A percentile compares a stretch with the other conserved stretches of the same genome.
Conservation (phyloP, 495 filamentous ascomycete genomes). For the Annulohypoxylon maeteangense region DNA sequence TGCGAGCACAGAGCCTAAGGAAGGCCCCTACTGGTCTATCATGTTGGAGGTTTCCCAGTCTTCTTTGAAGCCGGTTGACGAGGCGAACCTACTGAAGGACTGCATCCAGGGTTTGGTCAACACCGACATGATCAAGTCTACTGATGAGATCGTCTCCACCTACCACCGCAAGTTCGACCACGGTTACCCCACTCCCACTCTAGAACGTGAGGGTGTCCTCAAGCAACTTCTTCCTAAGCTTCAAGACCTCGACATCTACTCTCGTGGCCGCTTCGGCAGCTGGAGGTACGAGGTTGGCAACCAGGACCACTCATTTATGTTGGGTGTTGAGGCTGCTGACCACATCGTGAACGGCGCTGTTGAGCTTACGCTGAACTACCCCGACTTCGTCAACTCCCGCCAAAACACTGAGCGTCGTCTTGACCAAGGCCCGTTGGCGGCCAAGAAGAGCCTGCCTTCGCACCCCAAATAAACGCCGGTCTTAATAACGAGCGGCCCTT, state of each 20-base stretch:
- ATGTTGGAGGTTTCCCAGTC: conserved; percentile 99
- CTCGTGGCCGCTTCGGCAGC: conserved; percentile 95
- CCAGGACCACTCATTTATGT: conserved; percentile 99
- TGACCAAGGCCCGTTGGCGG: conserved; percentile 68
- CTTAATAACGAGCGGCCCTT: neutral
- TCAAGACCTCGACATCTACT: conserved; percentile 90
- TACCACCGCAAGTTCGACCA: conserved; percentile 99
- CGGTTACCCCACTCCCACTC: conserved; percentile 94
- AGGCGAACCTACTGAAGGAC: conserved; percentile 82
- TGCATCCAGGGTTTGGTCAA: conserved; percentile 97
- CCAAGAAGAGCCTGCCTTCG: conserved; percentile 44
- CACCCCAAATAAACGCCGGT: conserved; percentile 23
- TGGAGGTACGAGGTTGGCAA: conserved; percentile 97
- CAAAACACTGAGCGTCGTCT: conserved; percentile 90
- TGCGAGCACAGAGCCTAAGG: conserved; percentile 70
- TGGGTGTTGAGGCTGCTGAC: conserved; percentile 96
- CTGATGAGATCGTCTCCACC: conserved; percentile 96
- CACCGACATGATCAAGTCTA: conserved; percentile 90
- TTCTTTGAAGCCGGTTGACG: conserved; percentile 90
- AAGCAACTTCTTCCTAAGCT: conserved; percentile 93
- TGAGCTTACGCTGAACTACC: conserved; percentile 98
- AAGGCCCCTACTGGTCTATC: conserved; percentile 99
- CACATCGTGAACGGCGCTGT: conserved; percentile 93
- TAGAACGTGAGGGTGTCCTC: conserved; percentile 95
- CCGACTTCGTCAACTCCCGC: conserved; percentile 95